A percentile compares a stretch with the other conserved stretches of the same genome.
These are phyloP conservation scores for Ogataea zsoltii DNA, from an alignment of 805 yeast species.

Conservation along the genomic window DNA sequence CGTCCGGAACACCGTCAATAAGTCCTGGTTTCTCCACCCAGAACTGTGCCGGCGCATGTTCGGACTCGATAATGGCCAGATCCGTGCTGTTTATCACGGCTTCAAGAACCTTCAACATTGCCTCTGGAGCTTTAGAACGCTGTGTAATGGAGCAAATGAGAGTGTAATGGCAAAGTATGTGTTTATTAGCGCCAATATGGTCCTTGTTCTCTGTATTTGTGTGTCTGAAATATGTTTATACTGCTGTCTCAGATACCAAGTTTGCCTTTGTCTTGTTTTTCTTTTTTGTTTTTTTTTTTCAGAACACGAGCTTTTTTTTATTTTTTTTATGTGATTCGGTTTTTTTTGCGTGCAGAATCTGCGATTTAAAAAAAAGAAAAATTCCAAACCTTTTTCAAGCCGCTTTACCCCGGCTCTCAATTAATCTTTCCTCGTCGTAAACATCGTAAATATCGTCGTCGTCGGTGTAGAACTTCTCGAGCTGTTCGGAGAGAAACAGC, in stretches of 20 bases:
- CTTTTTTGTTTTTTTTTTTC: conserved; percentile 2
- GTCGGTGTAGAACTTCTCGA: conserved; percentile 24
- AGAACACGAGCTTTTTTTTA: conserved; percentile 2
- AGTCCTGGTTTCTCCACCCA: conserved; percentile 41
- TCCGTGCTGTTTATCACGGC: conserved; percentile 25
- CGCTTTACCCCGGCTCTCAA: conserved; percentile 19
- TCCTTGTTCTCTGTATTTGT: too few relatives aligned
- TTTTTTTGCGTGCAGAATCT: background rate
- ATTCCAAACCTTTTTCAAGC: background rate
- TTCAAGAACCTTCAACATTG: background rate
- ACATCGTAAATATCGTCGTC: conserved; percentile 18
- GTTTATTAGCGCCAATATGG: too few relatives aligned
- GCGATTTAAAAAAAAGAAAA: background rate
- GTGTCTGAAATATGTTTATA: too few relatives aligned
- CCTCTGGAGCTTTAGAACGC: background rate
- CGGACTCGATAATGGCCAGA: conserved; percentile 16
- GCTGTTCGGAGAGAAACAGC: conserved; percentile 26
- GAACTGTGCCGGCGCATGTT: conserved; percentile 30
- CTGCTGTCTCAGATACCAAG: too few relatives aligned
- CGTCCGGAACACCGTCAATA: conserved; percentile 68
- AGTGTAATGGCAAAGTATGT: too few relatives aligned
- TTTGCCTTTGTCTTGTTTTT: background rate
- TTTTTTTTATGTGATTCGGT: too few relatives aligned
- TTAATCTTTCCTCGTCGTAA: conserved; percentile 34
- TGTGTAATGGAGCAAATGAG: background rate